phyloP scores from a whole-genome alignment of 139 green algal genomes.

The Volvox africanus region DNA sequence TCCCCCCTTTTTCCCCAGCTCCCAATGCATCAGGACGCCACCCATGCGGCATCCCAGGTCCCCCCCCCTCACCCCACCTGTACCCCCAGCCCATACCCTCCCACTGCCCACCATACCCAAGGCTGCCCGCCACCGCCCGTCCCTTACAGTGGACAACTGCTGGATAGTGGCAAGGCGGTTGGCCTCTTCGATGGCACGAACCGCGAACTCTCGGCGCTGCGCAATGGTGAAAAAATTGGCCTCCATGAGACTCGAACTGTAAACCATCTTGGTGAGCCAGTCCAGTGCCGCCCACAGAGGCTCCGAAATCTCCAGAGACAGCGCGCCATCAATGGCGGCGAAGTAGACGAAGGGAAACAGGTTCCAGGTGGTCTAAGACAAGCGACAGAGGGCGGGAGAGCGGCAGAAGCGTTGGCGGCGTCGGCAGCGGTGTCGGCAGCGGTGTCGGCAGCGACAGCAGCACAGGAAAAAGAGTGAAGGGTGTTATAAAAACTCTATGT shows the following conservation, averaged over 20 bases:
- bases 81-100: not conserved
- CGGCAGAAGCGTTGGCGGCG: no score
- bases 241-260: constrained; percentile 64
- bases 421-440: no score
- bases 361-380: constrained; percentile 53
- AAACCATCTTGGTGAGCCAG: constrained; percentile 65
- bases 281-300: constrained; percentile 58
- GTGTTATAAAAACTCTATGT: no score
- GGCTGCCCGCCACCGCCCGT: not conserved
- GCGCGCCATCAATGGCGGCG: constrained; percentile 50
- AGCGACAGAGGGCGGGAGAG: not conserved
- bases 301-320: constrained; percentile 51
- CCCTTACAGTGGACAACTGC: constrained; percentile 49
- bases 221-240: constrained; percentile 66
- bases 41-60: no score
- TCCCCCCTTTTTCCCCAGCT: no score
- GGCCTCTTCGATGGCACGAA: constrained; percentile 56
- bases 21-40: no score
- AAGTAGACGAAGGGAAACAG: constrained; percentile 63
- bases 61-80: no score
- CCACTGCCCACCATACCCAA: not conserved
- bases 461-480: no score
- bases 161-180: constrained; percentile 56
- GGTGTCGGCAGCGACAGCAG: no score
- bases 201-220: constrained; percentile 54